These are phyloP conservation scores for Nelumbo lutea DNA, from an alignment of 164 flowering plant species.

Conservation along the genomic window DNA sequence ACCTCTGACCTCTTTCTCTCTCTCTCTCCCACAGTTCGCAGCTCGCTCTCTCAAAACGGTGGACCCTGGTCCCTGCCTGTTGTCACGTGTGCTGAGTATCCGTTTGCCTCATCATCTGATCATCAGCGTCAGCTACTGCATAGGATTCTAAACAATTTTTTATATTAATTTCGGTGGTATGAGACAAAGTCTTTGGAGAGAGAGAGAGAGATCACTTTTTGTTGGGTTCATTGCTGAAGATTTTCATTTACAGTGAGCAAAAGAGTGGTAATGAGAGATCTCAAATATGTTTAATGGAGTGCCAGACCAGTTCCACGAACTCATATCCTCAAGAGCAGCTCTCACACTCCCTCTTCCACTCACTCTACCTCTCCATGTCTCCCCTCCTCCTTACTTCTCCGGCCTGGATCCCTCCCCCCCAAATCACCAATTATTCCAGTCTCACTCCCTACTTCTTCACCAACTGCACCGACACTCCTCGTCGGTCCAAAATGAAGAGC, in stretches of 20 bases:
- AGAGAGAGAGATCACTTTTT: slow-evolving; percentile 20
- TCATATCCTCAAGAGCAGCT: slow-evolving; percentile 39
- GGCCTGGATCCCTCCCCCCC: slow-evolving; percentile 15
- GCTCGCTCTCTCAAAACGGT: background rate
- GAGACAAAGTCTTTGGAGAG: slow-evolving; percentile 9
- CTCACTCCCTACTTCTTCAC: slow-evolving; percentile 14
- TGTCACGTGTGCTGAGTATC: slow-evolving; percentile 20
- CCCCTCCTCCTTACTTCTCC: slow-evolving; percentile 5
- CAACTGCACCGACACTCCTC: slow-evolving; percentile 18
- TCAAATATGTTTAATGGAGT: slow-evolving; percentile 57
- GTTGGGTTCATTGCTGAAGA: slow-evolving; percentile 8
- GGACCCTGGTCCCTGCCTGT: slow-evolving; percentile 15
- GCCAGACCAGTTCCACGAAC: slow-evolving; percentile 50
- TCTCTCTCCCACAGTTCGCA: too few relatives aligned
- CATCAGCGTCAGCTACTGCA: slow-evolving; percentile 28
- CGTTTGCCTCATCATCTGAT: slow-evolving; percentile 39
- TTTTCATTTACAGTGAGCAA: slow-evolving; percentile 20
- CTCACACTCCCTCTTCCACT: slow-evolving; percentile 16
- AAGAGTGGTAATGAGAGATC: slow-evolving; percentile 5
- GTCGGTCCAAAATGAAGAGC: slow-evolving; percentile 11
- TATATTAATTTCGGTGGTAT: background rate
- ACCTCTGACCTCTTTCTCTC: too few relatives aligned
- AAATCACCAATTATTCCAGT: slow-evolving; percentile 19
- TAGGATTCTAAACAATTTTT: slow-evolving; percentile 36
- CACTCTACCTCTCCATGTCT: slow-evolving; percentile 21